These are phyloP conservation scores for Cryphonectria parasitica DNA, from an alignment of 2,329 filamentous ascomycete genomes.

Conservation along the genomic window DNA sequence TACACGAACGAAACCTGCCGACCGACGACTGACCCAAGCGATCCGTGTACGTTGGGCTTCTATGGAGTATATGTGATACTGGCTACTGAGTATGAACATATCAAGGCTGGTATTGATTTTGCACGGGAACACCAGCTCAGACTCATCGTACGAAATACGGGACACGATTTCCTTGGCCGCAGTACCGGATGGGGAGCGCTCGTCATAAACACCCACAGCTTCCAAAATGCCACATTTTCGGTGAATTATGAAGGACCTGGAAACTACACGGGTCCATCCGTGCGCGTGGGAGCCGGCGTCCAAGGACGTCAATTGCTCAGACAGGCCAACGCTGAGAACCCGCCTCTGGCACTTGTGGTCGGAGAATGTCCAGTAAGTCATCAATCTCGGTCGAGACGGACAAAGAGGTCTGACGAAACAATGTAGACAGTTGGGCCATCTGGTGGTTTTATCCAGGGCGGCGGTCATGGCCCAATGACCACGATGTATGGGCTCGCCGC, in stretches of 20 bases:
- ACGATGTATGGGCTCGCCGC: constrained; percentile 36
- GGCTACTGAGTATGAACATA: constrained; percentile 37
- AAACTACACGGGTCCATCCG: not conserved
- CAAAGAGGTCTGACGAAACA: not conserved
- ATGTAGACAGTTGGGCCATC: constrained; percentile 55
- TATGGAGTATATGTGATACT: constrained; percentile 43
- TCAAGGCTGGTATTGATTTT: constrained; percentile 37
- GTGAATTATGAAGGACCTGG: not conserved
- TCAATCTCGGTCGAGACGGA: not conserved
- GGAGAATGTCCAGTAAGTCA: not conserved
- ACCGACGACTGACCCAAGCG: constrained; percentile 39
- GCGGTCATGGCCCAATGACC: constrained; percentile 55
- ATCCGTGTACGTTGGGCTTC: constrained; percentile 44
- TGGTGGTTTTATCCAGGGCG: constrained; percentile 65
- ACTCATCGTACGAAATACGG: constrained; percentile 59
- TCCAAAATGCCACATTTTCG: constrained; percentile 41
- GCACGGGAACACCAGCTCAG: constrained; percentile 35
- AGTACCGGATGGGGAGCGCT: constrained; percentile 65
- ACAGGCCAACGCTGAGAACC: not conserved
- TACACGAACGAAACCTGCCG: constrained; percentile 48
- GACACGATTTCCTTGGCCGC: constrained; percentile 61
- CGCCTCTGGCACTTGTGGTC: not conserved
- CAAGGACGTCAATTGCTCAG: not conserved
- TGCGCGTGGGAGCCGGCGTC: not conserved
- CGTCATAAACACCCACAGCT: constrained; percentile 59